phyloP scores from a whole-genome alignment of 2,329 filamentous ascomycete genomes.

The Proliferodiscus dingleyae region DNA sequence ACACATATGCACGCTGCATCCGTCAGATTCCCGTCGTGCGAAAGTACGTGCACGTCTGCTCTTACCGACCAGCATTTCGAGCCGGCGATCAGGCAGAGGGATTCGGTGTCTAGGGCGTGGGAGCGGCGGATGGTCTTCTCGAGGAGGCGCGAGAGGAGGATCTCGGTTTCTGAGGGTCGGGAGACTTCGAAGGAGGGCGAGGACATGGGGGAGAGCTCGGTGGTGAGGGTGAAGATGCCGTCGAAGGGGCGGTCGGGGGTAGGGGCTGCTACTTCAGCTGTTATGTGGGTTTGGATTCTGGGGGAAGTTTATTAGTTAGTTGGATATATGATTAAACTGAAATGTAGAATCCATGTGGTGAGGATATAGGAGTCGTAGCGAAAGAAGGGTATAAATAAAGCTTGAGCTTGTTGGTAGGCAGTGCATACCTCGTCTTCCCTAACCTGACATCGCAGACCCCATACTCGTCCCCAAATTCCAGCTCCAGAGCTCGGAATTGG shows the following conservation, averaged over 20 bases:
- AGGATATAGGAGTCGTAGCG: too few species aligned
- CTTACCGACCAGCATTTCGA: slow-evolving; percentile 88
- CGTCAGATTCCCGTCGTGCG: slow-evolving; percentile 84
- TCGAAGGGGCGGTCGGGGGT: slow-evolving; percentile 88
- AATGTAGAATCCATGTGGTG: too few species aligned
- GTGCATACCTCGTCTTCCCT: slow-evolving; percentile 78
- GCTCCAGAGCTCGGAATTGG: slow-evolving; percentile 69
- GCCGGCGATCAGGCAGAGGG: slow-evolving; percentile 85
- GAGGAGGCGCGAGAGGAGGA: slow-evolving; percentile 79
- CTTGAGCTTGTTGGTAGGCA: neutral
- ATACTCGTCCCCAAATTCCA: slow-evolving; percentile 86
- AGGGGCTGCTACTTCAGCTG: slow-evolving; percentile 81
- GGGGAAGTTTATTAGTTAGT: slow-evolving; percentile 1
- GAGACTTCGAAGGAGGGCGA: slow-evolving; percentile 86
- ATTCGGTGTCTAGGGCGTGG: slow-evolving; percentile 90
- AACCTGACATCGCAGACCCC: slow-evolving; percentile 82
- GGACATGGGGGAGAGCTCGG: slow-evolving; percentile 88
- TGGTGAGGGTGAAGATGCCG: slow-evolving; percentile 86
- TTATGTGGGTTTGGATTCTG: slow-evolving; percentile 79
- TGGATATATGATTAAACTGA: too few species aligned
- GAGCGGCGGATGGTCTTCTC: slow-evolving; percentile 94
- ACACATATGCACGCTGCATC: slow-evolving; percentile 83
- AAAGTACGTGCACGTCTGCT: slow-evolving; percentile 85
- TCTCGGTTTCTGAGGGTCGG: slow-evolving; percentile 76
- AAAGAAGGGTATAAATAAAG: too few species aligned